Base-by-base conservation (phyloP, 768 basidiomycete genomes). In the Macrolepiota albuminosa region DNA sequence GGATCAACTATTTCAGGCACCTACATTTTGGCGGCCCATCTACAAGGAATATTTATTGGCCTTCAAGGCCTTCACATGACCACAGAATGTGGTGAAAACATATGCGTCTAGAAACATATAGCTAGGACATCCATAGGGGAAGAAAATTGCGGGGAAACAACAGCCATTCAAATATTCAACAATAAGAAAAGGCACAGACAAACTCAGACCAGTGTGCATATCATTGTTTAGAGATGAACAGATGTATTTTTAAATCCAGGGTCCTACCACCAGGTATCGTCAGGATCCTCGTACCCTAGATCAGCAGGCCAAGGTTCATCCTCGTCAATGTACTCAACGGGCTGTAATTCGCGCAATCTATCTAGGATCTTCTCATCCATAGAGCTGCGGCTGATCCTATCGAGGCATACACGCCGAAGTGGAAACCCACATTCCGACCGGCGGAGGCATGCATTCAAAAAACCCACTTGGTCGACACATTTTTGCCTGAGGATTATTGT, bases 261-360 rank as follows among this genome's bases (percentile, higher is more conserved):
- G n/a, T 21, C n/a, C 21, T 56, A 64, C 54, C 54, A 60, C 69
- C 67, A 71, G 51, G 64, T 67, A 21, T 68, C 67, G 34, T 69
- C 68, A 45, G 66, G 69, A 61, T 80, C 78, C 47, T 75, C 69
- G 63, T 76, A 78, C 11, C 68, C 71, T 53, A 78, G 64, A 11
- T 68, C 75, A 14, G 66, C 62, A 10, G 79, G 79, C 80, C 80
- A 81, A 4, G 66, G 59, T 11, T 49, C 52, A 36, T 62, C 26
- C 2, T 58, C 57, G 34, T 64, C 61, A 4, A 52, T 58, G 36
- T 71, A 67, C 43, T 72, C 72, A 8, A 78, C 68, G 21, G 66
- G 54, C 45, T 76, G 58, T 14, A 65, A 58, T 40, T 70, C 67
- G 56, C 68, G 60, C 16, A 78, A 56, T 61, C 59, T 63, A 8